Conservation (phyloP, 2,329 filamentous ascomycete species). For the Eutypella sp. region DNA sequence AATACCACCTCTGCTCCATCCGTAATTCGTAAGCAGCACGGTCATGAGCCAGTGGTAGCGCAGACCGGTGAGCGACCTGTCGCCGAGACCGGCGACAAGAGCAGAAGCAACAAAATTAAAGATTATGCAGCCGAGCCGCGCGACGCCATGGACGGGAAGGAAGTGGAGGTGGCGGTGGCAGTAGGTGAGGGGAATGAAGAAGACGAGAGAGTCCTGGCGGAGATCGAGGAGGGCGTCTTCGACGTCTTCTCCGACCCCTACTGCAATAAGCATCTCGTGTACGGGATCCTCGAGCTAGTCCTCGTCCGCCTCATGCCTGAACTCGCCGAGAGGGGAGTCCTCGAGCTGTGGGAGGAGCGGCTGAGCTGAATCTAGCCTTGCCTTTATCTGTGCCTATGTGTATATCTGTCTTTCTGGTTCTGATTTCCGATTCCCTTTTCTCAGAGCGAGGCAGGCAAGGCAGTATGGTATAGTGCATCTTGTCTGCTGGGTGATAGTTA, state of each 20-base stretch:
- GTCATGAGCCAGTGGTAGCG: neutral
- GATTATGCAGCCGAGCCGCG: neutral
- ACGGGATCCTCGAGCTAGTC: slow-evolving; percentile 73
- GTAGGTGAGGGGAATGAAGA: slow-evolving; percentile 26
- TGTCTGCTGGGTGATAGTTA: too few species aligned
- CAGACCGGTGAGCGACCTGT: slow-evolving; percentile 15
- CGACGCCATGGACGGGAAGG: slow-evolving; percentile 16
- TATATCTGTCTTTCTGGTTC: neutral
- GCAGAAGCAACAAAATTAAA: neutral
- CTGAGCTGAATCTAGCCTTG: slow-evolving; percentile 33
- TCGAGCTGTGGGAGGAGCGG: slow-evolving; percentile 70
- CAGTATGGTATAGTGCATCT: too few species aligned
- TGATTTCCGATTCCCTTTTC: neutral
- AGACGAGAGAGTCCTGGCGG: slow-evolving; percentile 46
- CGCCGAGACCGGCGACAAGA: slow-evolving; percentile 11
- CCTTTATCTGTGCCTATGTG: neutral
- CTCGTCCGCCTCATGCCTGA: slow-evolving; percentile 83
- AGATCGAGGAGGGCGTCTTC: slow-evolving; percentile 61
- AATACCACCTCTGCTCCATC: neutral
- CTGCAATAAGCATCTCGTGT: slow-evolving; percentile 89
- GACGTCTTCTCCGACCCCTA: slow-evolving; percentile 76
- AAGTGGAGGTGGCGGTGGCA: slow-evolving; percentile 40
- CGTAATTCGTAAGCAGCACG: neutral
- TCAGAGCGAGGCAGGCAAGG: too few species aligned
- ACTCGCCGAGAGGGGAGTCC: slow-evolving; percentile 64